phyloP scores from a whole-genome alignment of 2,329 filamentous ascomycete species.

The Colletotrichum cuscutae region DNA sequence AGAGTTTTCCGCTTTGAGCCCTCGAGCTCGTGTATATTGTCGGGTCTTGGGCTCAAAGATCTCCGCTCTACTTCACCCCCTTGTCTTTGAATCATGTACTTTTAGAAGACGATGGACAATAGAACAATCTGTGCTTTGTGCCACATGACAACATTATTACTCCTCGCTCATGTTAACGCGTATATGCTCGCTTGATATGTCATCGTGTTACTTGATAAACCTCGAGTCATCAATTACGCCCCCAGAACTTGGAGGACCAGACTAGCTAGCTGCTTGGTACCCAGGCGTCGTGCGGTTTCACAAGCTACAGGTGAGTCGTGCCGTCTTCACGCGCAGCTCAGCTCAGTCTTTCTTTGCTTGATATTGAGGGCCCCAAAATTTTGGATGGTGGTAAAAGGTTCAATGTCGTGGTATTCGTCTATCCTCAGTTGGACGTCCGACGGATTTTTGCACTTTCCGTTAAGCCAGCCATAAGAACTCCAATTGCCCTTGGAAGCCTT shows the following conservation, averaged over 20 bases:
- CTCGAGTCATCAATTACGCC: slow-evolving; percentile 28
- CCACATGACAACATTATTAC: neutral
- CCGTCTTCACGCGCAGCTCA: slow-evolving; percentile 14
- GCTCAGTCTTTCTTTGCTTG: neutral
- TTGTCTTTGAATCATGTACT: slow-evolving; percentile 50
- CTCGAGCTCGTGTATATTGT: slow-evolving; percentile 50
- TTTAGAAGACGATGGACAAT: slow-evolving; percentile 42
- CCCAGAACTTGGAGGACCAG: slow-evolving; percentile 18
- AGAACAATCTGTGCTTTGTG: slow-evolving; percentile 24
- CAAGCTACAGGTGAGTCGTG: slow-evolving; percentile 1
- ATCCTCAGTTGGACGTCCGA: slow-evolving; percentile 54
- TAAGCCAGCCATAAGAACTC: slow-evolving; percentile 56
- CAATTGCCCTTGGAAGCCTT: slow-evolving; percentile 51
- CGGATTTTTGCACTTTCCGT: slow-evolving; percentile 52
- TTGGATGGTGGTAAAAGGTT: slow-evolving; percentile 38
- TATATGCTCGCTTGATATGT: neutral
- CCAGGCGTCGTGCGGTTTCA: slow-evolving; percentile 11
- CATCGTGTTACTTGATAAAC: neutral
- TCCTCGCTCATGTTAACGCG: neutral
- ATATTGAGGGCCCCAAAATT: neutral
- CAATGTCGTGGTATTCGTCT: slow-evolving; percentile 56
- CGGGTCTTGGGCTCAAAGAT: slow-evolving; percentile 46
- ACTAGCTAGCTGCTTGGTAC: neutral
- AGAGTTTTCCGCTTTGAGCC: slow-evolving; percentile 33
- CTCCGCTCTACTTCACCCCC: slow-evolving; percentile 54